phyloP scores from a whole-genome alignment of 2,329 filamentous ascomycete genomes.

The Septoria linicola region DNA sequence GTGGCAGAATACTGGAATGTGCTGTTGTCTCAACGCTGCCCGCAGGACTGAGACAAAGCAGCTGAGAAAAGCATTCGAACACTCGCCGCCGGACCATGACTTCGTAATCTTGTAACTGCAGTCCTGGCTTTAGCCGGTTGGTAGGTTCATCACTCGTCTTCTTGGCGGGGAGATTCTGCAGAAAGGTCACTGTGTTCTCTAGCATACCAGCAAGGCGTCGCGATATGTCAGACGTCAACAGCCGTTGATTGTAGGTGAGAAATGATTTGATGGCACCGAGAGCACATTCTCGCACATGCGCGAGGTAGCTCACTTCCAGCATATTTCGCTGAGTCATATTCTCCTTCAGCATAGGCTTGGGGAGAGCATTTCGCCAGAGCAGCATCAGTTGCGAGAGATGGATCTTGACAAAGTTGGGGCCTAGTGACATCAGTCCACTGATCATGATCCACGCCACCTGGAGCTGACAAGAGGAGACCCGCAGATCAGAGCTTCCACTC shows the following conservation, averaged over 20 bases:
- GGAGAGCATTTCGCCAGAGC: conserved; percentile 95
- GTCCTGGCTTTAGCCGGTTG: conserved; percentile 76
- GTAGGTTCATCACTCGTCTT: conserved; percentile 84
- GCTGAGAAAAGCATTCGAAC: conserved; percentile 88
- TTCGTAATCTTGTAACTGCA: conserved; percentile 87
- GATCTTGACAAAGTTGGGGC: conserved; percentile 98
- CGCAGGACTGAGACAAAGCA: conserved; percentile 82
- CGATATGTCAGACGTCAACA: conserved; percentile 90
- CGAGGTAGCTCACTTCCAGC: conserved; percentile 86
- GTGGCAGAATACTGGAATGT: conserved; percentile 85
- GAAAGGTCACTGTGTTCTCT: conserved; percentile 86
- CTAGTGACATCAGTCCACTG: conserved; percentile 91
- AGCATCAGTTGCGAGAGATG: conserved; percentile 90
- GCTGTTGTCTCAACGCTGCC: conserved; percentile 82
- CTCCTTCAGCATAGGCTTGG: conserved; percentile 90
- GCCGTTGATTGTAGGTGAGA: conserved; percentile 84
- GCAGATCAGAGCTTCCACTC: conserved; percentile 84
- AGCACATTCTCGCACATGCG: conserved; percentile 92
- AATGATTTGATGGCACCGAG: conserved; percentile 89
- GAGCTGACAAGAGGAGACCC: conserved; percentile 89
- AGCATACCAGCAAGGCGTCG: conserved; percentile 91
- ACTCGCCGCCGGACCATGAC: conserved; percentile 92
- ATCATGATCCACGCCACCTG: conserved; percentile 98
- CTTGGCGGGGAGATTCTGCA: conserved; percentile 79
- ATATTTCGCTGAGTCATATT: conserved; percentile 80